Percentiles rank a stretch among this genome's conserved stretches.
These are phyloP conservation scores for Pythium aquatile DNA, from an alignment of 352 stramenopile genomes.

Conservation along the genomic window DNA sequence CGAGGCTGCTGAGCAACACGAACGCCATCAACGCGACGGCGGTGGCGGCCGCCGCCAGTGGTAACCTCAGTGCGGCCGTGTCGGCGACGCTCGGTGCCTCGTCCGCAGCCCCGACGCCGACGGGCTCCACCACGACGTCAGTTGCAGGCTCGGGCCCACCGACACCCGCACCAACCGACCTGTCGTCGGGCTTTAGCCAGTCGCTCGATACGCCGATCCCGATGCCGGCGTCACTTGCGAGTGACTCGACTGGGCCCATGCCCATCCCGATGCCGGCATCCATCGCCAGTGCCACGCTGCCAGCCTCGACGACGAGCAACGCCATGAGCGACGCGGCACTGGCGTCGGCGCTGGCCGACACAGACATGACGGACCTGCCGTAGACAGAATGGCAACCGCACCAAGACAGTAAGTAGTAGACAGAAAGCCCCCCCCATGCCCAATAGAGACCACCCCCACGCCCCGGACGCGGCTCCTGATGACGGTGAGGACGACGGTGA, in stretches of 20 bases:
- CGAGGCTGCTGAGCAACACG: constrained; percentile 78
- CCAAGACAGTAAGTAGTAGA: not conserved
- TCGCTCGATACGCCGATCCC: constrained; percentile 28
- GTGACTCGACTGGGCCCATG: not conserved
- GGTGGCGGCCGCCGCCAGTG: constrained; percentile 25
- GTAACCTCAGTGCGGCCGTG: constrained; percentile 26
- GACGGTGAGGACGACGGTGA: not conserved
- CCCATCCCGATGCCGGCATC: constrained; percentile 10
- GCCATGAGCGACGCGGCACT: constrained; percentile 2
- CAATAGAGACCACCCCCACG: not conserved
- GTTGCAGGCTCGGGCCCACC: not conserved
- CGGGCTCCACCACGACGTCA: not conserved
- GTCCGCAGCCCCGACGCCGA: constrained; percentile 2
- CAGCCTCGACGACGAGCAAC: not conserved
- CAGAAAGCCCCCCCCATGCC: not conserved
- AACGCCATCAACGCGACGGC: constrained; percentile 62
- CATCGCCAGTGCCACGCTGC: not conserved
- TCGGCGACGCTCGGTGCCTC: constrained; percentile 24
- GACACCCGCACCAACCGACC: not conserved
- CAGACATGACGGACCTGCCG: constrained; percentile 5
- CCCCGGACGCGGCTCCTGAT: too few species aligned
- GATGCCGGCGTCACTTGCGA: constrained; percentile 27
- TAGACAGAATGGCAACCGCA: not conserved
- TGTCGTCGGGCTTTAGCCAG: not conserved
- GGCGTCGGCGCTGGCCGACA: constrained; percentile 6